phyloP scores from a whole-genome alignment of 2,329 filamentous ascomycete species.

The Akanthomyces muscarius region DNA sequence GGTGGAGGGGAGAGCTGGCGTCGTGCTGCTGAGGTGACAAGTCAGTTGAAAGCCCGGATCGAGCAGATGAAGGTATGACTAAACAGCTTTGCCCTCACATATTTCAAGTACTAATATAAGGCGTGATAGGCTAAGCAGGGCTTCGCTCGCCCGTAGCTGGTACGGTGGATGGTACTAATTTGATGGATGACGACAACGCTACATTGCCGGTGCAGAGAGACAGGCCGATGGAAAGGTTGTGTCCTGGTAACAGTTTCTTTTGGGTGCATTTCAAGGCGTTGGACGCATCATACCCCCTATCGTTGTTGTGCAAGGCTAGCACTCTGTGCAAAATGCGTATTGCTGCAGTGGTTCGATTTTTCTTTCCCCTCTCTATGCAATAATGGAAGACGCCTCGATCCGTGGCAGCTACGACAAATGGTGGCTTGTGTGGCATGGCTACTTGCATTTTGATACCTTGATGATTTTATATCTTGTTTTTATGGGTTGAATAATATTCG shows the following conservation, averaged over 20 bases:
- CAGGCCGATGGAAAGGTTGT: background rate
- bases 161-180: background rate
- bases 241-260: constrained; percentile 8
- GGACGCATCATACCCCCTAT: constrained; percentile 14
- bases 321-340: background rate
- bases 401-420: background rate
- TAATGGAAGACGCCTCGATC: background rate
- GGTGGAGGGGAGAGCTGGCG: constrained; percentile 78
- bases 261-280: constrained; percentile 18
- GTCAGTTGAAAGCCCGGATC: constrained; percentile 93
- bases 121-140: constrained; percentile 28
- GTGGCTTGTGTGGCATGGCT: background rate
- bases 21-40: constrained; percentile 93
- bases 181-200: background rate
- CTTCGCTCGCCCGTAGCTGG: constrained; percentile 27
- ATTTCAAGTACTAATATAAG: background rate
- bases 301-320: constrained; percentile 9
- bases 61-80: constrained; percentile 86
- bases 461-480: constrained; percentile 11
- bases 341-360: background rate
- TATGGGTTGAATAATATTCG: constrained; percentile 5
- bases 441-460: constrained; percentile 10
- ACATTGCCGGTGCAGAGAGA: background rate
- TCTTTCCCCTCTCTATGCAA: background rate
- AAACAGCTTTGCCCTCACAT: background rate